These are phyloP conservation scores for Arachnomyces sp. DNA, from an alignment of 2,329 filamentous ascomycete species.

Conservation along the genomic window DNA sequence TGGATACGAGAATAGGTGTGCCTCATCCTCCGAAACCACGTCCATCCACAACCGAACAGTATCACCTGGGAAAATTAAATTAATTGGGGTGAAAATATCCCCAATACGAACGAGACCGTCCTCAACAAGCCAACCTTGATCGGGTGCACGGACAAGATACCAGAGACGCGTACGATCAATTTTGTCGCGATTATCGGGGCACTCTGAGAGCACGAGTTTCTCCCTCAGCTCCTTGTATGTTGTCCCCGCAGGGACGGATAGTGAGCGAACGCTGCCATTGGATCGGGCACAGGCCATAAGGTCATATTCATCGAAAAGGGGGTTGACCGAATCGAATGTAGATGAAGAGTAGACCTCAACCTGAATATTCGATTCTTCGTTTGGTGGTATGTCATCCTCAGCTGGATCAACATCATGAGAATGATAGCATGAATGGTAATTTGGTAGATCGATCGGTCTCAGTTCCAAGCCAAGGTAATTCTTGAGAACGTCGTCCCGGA, in stretches of 20 bases:
- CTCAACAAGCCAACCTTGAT: no score
- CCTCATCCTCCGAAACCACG: constrained; percentile 29
- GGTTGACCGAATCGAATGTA: constrained; percentile 25
- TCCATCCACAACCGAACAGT: constrained; percentile 33
- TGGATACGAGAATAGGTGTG: constrained; percentile 29
- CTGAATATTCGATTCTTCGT: constrained; percentile 20
- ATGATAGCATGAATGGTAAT: no score
- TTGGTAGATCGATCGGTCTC: no score
- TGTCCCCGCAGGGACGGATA: constrained; percentile 27
- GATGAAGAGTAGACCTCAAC: constrained; percentile 35
- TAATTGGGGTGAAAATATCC: no score
- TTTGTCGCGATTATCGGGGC: constrained; percentile 16
- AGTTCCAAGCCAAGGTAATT: constrained; percentile 23
- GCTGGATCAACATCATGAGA: constrained; percentile 8
- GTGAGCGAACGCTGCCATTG: constrained; percentile 26
- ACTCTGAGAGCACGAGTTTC: constrained; percentile 26
- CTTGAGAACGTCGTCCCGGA: constrained; percentile 42
- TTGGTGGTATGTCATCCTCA: constrained; percentile 9
- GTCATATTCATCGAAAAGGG: constrained; percentile 38
- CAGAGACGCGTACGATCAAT: constrained; percentile 34
- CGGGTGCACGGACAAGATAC: constrained; percentile 23
- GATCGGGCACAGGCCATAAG: constrained; percentile 33
- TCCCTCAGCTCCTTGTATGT: constrained; percentile 30
- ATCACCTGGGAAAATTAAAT: constrained; percentile 2
- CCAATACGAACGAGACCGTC: no score